These are phyloP conservation scores for Astrothelium macrocarpum DNA, from an alignment of 495 filamentous ascomycete genomes.

Conservation along the genomic window DNA sequence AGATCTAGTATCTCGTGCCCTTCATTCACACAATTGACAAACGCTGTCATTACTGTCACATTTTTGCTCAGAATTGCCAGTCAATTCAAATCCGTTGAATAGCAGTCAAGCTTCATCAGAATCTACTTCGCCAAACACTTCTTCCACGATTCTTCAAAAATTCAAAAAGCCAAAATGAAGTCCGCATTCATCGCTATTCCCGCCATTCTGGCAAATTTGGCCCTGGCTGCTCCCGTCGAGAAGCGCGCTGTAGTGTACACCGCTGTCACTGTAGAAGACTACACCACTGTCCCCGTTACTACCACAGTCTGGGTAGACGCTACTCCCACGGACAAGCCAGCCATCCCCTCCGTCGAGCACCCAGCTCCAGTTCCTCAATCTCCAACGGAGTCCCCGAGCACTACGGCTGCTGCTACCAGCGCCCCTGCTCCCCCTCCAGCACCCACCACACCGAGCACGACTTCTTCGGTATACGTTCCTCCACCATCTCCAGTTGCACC, in stretches of 20 bases:
- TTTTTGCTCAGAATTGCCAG: slow-evolving; percentile 10
- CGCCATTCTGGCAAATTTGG: slow-evolving; percentile 11
- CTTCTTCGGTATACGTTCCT: slow-evolving; percentile 8
- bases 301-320: slow-evolving; percentile 32
- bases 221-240: slow-evolving; percentile 26
- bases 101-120: not conserved
- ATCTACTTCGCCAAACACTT: not conserved
- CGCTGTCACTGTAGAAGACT: slow-evolving; percentile 28
- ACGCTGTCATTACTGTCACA: not conserved
- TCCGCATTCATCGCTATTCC: slow-evolving; percentile 4
- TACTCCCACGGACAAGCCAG: not conserved
- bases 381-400: not conserved
- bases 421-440: not conserved
- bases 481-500: slow-evolving; percentile 7
- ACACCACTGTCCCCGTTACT: slow-evolving; percentile 30
- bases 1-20: slow-evolving; percentile 1
- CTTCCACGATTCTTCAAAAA: slow-evolving; percentile 1
- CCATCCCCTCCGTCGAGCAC: not conserved
- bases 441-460: not conserved
- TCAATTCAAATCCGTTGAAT: slow-evolving; percentile 5
- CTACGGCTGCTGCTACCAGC: not conserved
- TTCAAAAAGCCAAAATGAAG: slow-evolving; percentile 6
- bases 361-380: not conserved
- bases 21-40: not conserved
- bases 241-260: slow-evolving; percentile 33